Conservation (phyloP, 106 monocot species). For the Phalaenopsis equestris region DNA sequence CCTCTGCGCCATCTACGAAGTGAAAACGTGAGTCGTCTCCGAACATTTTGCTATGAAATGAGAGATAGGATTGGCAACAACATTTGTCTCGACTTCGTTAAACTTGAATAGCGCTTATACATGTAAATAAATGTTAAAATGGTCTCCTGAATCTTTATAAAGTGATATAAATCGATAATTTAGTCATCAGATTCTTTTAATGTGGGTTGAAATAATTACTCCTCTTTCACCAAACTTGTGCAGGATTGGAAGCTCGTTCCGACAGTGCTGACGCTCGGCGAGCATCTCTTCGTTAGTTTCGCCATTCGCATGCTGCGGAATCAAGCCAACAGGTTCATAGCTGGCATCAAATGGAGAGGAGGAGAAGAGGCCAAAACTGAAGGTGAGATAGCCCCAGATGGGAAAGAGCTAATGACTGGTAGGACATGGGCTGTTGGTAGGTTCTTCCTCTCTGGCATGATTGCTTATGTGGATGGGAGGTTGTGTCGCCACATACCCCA, state of each 20-base stretch:
- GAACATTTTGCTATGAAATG: background rate
- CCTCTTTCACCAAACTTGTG: constrained; percentile 9
- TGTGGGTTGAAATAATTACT: background rate
- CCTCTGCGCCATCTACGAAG: constrained; percentile 53
- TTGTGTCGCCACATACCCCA: constrained; percentile 79
- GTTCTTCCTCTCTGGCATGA: constrained; percentile 64
- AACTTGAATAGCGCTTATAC: too few relatives aligned
- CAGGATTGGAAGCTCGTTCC: constrained; percentile 87
- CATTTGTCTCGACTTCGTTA: too few relatives aligned
- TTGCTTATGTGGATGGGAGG: constrained; percentile 82
- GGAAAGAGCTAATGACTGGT: constrained; percentile 12
- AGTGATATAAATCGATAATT: too few relatives aligned
- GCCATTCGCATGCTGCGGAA: constrained; percentile 50
- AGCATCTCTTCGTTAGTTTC: constrained; percentile 84
- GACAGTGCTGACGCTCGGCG: constrained; percentile 65
- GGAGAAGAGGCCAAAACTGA: constrained; percentile 5
- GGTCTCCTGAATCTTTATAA: too few relatives aligned
- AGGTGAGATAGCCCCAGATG: background rate
- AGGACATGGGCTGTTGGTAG: constrained; percentile 52
- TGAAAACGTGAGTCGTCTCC: constrained; percentile 51
- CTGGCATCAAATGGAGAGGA: constrained; percentile 19
- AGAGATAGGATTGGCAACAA: too few relatives aligned
- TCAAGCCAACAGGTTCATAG: constrained; percentile 35
- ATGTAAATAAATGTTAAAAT: too few relatives aligned
- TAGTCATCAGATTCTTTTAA: too few relatives aligned